A percentile compares a stretch with the other conserved stretches of the same genome.
These are phyloP conservation scores for Aspergillus amoenus DNA, from an alignment of 2,329 filamentous ascomycete genomes.

Conservation along the genomic window DNA sequence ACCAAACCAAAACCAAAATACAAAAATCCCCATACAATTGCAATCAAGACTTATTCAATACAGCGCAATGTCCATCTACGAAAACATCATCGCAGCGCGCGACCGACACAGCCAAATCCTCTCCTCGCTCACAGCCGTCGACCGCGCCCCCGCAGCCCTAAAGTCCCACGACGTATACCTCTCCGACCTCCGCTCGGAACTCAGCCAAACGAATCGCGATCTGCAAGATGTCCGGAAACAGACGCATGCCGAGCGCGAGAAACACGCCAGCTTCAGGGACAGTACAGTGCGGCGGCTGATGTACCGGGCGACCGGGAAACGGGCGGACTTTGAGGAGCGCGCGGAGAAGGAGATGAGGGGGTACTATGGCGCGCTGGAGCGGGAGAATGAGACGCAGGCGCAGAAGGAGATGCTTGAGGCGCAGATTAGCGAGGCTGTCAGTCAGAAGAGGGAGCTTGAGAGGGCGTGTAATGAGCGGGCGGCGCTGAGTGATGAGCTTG, in stretches of 20 bases:
- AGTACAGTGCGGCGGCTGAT: constrained; percentile 4
- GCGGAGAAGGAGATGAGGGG: constrained; percentile 3
- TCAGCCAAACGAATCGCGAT: background rate
- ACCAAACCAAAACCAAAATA: background rate
- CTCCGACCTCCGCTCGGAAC: background rate
- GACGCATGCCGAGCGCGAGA: background rate
- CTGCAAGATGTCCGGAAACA: background rate
- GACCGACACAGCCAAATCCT: background rate
- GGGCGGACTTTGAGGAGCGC: background rate
- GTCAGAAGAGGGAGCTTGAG: background rate
- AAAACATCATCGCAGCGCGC: background rate
- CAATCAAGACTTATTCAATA: too few relatives aligned
- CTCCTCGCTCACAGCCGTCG: background rate
- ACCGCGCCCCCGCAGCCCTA: background rate
- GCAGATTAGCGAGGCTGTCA: background rate
- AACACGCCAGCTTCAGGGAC: constrained; percentile 3
- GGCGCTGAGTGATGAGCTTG: background rate
- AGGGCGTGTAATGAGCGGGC: background rate
- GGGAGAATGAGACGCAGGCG: background rate
- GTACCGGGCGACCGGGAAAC: constrained; percentile 1
- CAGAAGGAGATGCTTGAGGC: constrained; percentile 2
- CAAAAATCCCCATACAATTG: too few relatives aligned
- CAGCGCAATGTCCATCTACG: background rate
- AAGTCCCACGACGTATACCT: background rate
- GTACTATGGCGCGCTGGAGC: background rate